These are phyloP conservation scores for Teunomyces stri DNA, from an alignment of 805 yeast genomes.

Conservation along the genomic window DNA sequence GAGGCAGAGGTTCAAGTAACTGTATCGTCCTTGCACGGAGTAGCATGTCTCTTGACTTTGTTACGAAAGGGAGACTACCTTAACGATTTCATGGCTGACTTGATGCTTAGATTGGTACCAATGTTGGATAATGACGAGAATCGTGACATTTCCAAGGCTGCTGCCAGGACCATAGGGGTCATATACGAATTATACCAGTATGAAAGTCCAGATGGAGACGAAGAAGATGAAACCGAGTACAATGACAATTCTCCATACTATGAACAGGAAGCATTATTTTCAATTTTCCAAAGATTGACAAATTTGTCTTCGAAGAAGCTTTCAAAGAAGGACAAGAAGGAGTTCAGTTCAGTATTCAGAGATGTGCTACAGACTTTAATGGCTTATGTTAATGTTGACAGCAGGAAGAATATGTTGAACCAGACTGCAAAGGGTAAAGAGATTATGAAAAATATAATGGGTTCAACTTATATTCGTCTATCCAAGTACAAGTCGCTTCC, in stretches of 20 bases:
- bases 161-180: constrained; percentile 55
- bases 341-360: constrained; percentile 56
- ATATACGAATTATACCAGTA: constrained; percentile 53
- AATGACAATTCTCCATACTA: constrained; percentile 50
- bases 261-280: constrained; percentile 48
- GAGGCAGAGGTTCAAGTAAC: constrained; percentile 36
- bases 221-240: constrained; percentile 38
- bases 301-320: constrained; percentile 54
- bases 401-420: constrained; percentile 35
- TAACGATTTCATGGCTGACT: constrained; percentile 42
- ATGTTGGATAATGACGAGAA: constrained; percentile 41
- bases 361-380: constrained; percentile 53
- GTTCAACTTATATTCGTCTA: constrained; percentile 39
- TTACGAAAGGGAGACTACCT: constrained; percentile 42
- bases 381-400: constrained; percentile 33
- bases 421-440: constrained; percentile 35
- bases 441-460: constrained; percentile 26
- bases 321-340: constrained; percentile 62
- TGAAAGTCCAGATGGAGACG: constrained; percentile 37
- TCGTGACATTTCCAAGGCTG: constrained; percentile 51
- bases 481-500: constrained; percentile 46
- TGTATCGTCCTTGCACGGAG: constrained; percentile 45
- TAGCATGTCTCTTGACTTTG: constrained; percentile 44
- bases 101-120: constrained; percentile 38
- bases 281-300: constrained; percentile 41